Evolutionary conservation across 1,284 basidiomycete genomes (phyloP), one percentile per base, ranked within the genome.

Genomic region (Pyrrhoderma noxium): DNA sequence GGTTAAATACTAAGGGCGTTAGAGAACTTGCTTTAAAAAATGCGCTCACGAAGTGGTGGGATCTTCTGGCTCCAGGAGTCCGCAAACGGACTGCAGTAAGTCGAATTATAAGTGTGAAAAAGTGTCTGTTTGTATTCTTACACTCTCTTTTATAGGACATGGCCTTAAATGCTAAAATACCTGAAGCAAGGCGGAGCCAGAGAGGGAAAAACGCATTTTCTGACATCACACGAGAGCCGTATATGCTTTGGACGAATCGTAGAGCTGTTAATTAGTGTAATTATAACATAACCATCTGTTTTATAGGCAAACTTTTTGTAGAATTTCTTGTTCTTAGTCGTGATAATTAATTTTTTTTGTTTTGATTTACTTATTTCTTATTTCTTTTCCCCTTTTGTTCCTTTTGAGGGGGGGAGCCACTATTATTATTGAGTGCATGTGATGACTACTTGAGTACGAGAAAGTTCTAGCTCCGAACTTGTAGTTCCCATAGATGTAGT

Each of bases 1-100:
- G 94, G 94, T 74, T 99, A 18, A 94, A 97, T 62, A 75, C 83
- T 19, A 93, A 93, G 67, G 96, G 95, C 5, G 77, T 85, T 46
- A 82, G 94, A 45, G 95, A 98, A 66, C 70, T 85, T 39, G 82
- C 85, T 31, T 75, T 98, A 49, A 89, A 90, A 67, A 85, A 84
- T 52, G 69, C 79, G 2, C 69, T 98, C 57, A 79, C 75, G 22
- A 89, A 85, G 64, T 96, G 93, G 90, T 85, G 84, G 77, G 72
- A 76, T 38, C 90, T 94, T 63, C 82, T 98, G 55, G 79, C 82
- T 31, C 82, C 80, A 18, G 93, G 93, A 8, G 83, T 95, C 67
- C 76, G 80, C 51, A 83, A 80, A 65, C 82, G 88, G 36, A 69
- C 74, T 52, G 73, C 81, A 58, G 87, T 90, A 64, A 61, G 85